Conservation (phyloP, 2,329 filamentous ascomycete genomes). For the Apiospora kogelbergensis region DNA sequence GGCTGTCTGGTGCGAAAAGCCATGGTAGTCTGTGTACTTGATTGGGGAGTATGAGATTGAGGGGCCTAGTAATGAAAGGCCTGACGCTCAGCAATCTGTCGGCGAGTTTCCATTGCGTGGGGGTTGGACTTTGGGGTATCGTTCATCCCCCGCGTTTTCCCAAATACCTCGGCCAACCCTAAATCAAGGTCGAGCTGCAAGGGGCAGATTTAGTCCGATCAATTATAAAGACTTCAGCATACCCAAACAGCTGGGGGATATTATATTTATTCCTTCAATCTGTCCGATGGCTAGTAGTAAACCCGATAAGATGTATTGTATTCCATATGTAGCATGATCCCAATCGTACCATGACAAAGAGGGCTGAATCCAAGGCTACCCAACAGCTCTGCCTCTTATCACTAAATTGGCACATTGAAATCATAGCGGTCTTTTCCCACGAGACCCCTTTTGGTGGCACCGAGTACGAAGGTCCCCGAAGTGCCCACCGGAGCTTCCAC, state of each 20-base stretch:
- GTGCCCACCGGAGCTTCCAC: conserved; percentile 17
- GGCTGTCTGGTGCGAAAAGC: background rate
- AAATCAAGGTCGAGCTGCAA: background rate
- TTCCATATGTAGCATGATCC: too few relatives aligned
- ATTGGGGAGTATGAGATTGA: background rate
- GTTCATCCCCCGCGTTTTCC: background rate
- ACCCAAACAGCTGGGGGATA: too few relatives aligned
- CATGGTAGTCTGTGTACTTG: background rate
- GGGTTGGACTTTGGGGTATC: background rate
- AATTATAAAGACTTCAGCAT: too few relatives aligned
- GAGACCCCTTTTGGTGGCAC: conserved; percentile 9
- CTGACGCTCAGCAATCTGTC: background rate
- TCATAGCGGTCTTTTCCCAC: conserved; percentile 13
- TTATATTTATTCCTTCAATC: too few relatives aligned
- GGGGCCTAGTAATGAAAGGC: background rate
- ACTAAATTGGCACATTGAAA: too few relatives aligned
- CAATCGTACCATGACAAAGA: too few relatives aligned
- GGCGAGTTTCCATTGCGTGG: background rate
- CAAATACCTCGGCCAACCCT: background rate
- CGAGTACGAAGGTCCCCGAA: conserved; percentile 15
- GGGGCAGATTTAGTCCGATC: background rate
- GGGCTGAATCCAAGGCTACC: too few relatives aligned
- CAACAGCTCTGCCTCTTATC: too few relatives aligned
- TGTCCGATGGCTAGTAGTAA: too few relatives aligned
- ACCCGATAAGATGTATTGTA: too few relatives aligned